A percentile compares a stretch with the other conserved stretches of the same genome.
Conservation (phyloP, 169 alveolate genomes). For the Cryptosporidium baileyi region DNA sequence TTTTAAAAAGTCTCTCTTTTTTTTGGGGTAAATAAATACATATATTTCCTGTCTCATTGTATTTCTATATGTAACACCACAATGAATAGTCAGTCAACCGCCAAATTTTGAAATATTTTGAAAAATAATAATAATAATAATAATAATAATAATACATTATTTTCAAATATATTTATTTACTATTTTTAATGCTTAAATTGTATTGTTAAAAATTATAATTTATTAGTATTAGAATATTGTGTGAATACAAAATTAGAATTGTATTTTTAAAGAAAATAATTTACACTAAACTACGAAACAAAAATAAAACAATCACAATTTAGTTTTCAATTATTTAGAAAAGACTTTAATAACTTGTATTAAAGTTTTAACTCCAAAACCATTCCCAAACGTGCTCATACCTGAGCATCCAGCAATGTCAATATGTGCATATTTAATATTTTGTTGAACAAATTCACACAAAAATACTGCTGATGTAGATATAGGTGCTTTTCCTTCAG, state of each 20-base stretch:
- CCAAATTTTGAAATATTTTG: too few species aligned
- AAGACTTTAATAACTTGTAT: conserved; percentile 65
- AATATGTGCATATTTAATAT: conserved; percentile 90
- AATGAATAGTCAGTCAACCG: too few species aligned
- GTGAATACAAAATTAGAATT: not conserved
- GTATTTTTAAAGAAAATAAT: not conserved
- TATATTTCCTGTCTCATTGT: too few species aligned
- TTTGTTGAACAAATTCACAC: conserved; percentile 86
- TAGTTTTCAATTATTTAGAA: too few species aligned
- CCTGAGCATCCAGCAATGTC: conserved; percentile 95
- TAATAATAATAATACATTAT: too few species aligned
- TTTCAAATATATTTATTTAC: too few species aligned
- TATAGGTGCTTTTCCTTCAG: conserved; percentile 83
- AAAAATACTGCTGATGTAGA: conserved; percentile 91
- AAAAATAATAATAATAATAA: too few species aligned
- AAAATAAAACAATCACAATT: not conserved
- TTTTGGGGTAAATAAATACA: too few species aligned
- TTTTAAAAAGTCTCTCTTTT: not conserved
- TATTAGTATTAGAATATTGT: too few species aligned
- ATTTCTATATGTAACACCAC: too few species aligned
- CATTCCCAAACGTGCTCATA: conserved; percentile 80
- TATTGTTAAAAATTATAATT: too few species aligned
- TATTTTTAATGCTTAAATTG: too few species aligned
- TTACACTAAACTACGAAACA: not conserved
- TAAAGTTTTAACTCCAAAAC: conserved; percentile 83